phyloP scores from a whole-genome alignment of 257 asterid species.

The Ehretia macrophylla region DNA sequence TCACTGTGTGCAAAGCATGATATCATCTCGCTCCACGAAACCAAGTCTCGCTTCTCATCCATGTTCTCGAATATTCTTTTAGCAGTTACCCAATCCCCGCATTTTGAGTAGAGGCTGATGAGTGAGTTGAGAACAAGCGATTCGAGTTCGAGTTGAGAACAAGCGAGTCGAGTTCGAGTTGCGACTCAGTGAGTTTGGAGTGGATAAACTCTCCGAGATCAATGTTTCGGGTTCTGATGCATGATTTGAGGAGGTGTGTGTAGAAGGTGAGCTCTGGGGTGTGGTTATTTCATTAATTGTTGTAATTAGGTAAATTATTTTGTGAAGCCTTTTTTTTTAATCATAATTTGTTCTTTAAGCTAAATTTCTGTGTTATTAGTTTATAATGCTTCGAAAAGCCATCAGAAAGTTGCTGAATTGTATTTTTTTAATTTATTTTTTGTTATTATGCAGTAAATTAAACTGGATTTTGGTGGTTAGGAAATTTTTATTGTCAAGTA shows the following conservation, averaged over 20 bases:
- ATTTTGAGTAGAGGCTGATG: slow-evolving; percentile 70
- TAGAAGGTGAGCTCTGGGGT: slow-evolving; percentile 67
- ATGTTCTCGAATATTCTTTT: slow-evolving; percentile 46
- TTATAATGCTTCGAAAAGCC: too few species aligned
- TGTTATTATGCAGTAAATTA: too few species aligned
- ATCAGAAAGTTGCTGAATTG: too few species aligned
- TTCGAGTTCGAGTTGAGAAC: slow-evolving; percentile 62
- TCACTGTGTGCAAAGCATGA: slow-evolving; percentile 63
- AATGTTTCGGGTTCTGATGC: slow-evolving; percentile 72
- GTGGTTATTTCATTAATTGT: too few species aligned
- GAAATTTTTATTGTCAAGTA: too few species aligned
- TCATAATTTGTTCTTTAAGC: too few species aligned
- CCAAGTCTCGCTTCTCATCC: slow-evolving; percentile 63
- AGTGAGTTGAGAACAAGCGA: slow-evolving; percentile 68
- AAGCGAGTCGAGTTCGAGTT: too few species aligned
- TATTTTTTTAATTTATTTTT: too few species aligned
- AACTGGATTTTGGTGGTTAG: too few species aligned
- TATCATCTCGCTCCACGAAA: slow-evolving; percentile 92
- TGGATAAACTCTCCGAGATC: slow-evolving; percentile 51
- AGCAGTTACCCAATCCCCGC: slow-evolving; percentile 65
- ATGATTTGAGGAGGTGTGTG: slow-evolving; percentile 84
- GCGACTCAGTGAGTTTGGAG: slow-evolving; percentile 43
- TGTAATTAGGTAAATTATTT: slow-evolving; percentile 52
- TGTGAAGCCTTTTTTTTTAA: too few species aligned
- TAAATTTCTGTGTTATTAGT: too few species aligned